Evolutionary conservation across 1,284 basidiomycete species (phyloP).

Genomic region (Papiliotrema terrestris): DNA sequence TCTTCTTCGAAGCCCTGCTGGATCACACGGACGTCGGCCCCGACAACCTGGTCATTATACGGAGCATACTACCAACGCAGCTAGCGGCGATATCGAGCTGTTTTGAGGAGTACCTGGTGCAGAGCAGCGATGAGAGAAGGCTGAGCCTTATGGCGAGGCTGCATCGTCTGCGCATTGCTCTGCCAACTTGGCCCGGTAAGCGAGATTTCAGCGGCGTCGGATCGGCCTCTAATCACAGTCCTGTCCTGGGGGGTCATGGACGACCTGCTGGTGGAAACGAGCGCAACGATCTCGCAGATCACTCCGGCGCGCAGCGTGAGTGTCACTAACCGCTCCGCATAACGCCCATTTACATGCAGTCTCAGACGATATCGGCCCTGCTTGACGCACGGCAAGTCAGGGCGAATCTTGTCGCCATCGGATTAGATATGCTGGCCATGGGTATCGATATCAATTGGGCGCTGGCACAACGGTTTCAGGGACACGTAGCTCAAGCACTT

Average conservation of each 20-base stretch:
- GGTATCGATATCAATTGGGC: conserved; percentile 30
- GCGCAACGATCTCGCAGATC: conserved; percentile 21
- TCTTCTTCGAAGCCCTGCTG: conserved; percentile 28
- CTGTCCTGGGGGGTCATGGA: conserved; percentile 36
- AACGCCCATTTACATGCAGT: conserved; percentile 5
- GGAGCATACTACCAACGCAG: conserved; percentile 26
- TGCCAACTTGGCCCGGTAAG: conserved; percentile 37
- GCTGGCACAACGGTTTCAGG: conserved; percentile 35
- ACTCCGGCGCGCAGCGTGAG: conserved; percentile 18
- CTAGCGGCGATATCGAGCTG: conserved; percentile 29
- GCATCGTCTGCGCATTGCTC: conserved; percentile 11
- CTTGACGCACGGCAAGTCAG: conserved; percentile 31
- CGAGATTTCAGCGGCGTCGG: not conserved
- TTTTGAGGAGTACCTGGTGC: conserved; percentile 35
- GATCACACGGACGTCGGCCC: conserved; percentile 20
- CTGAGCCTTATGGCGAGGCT: conserved; percentile 23
- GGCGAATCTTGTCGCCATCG: conserved; percentile 24
- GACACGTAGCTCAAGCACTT: conserved; percentile 34
- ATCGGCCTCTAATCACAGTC: conserved; percentile 12
- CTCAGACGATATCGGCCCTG: conserved; percentile 22
- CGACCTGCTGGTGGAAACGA: conserved; percentile 30
- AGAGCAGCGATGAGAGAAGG: conserved; percentile 36
- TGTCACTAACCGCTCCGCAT: not conserved
- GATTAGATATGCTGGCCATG: conserved; percentile 35
- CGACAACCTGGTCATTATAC: conserved; percentile 25